Evolutionary conservation across 2,329 filamentous ascomycete genomes (phyloP), one percentile per base, ranked within the genome.

Genomic region (Arthroderma uncinatum): DNA sequence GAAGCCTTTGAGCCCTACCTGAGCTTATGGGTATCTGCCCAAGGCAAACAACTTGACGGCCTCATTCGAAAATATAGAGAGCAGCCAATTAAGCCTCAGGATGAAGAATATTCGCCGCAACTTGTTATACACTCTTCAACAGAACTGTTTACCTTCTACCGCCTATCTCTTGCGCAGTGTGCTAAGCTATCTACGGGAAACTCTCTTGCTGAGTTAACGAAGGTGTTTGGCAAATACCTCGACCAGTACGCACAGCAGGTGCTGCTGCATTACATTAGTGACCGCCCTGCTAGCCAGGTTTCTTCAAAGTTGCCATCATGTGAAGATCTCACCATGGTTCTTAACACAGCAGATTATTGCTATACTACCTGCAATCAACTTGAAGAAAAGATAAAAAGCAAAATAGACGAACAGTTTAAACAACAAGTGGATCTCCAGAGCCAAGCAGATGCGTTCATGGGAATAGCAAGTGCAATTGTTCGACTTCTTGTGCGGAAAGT

Each of bases 291-390:
- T 66, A 65, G 79, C 61, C 75, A 78, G 58, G 79, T 77, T 2
- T 79, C 81, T 1, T 80, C 80, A 0, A 73, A 69, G 54, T 64
- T 70, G n/a, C 73, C 74, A 1, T 70, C 71, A 5, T 62, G 93
- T 1, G 84, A 95, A 65, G 87, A 95, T 61, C 81, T 87, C 2
- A 81, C 96, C 12, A 76, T 95, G 2, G 90, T 97, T 0, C 78
- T 98, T 52, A 98, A 98, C 68, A 97, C 93, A 1, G 92, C 93
- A 0, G 93, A 98, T 67, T 98, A 97, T 70, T 98, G 93, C 81
- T 92, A 96, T 67, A 83, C 83, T 25, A 97, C 95, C 30, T 93
- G 90, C 53, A 90, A 85, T 52, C 92, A 97, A 68, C 79, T 98
- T 0, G 92, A 97, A 69, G 91, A 97, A 65, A 95, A 88, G 70